Evolutionary conservation across 352 stramenopile species (phyloP).

Genomic region (Globisporangium paroecandrum): DNA sequence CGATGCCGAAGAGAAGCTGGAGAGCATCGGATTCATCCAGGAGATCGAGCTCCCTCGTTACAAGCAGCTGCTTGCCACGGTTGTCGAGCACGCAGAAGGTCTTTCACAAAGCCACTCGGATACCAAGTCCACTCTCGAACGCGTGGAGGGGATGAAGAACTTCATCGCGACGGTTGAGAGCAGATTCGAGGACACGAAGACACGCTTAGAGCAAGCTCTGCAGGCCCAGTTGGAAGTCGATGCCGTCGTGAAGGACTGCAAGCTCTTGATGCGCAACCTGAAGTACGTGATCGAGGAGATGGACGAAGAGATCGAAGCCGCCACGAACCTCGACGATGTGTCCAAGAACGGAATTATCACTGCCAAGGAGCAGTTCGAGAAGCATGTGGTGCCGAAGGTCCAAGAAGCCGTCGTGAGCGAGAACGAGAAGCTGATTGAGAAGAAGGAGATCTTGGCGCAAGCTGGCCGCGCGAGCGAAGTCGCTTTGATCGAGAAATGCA

Average conservation of each 20-base stretch:
- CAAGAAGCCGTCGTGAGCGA: slow-evolving; percentile 63
- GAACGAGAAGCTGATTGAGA: slow-evolving; percentile 80
- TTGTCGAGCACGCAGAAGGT: slow-evolving; percentile 61
- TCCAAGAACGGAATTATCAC: slow-evolving; percentile 64
- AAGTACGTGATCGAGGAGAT: slow-evolving; percentile 89
- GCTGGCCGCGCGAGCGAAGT: slow-evolving; percentile 58
- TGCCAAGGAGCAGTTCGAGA: slow-evolving; percentile 68
- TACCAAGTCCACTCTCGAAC: slow-evolving; percentile 61
- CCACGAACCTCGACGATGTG: slow-evolving; percentile 67
- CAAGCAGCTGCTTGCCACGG: slow-evolving; percentile 67
- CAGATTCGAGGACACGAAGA: slow-evolving; percentile 65
- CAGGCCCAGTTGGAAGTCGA: slow-evolving; percentile 68
- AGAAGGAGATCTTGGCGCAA: slow-evolving; percentile 65
- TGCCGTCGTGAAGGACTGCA: slow-evolving; percentile 84
- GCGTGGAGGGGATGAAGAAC: slow-evolving; percentile 67
- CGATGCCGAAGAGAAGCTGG: slow-evolving; percentile 78
- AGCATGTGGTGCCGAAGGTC: slow-evolving; percentile 68
- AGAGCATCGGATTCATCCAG: slow-evolving; percentile 79
- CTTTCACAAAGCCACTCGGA: slow-evolving; percentile 71
- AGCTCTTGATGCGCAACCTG: slow-evolving; percentile 80
- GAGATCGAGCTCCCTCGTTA: slow-evolving; percentile 82
- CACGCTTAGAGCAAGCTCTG: slow-evolving; percentile 48
- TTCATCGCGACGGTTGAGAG: slow-evolving; percentile 77
- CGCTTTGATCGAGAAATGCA: slow-evolving; percentile 68
- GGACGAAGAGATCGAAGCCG: slow-evolving; percentile 82